Conservation (phyloP, 1,284 basidiomycete genomes). For the Phlebopus sp. region DNA sequence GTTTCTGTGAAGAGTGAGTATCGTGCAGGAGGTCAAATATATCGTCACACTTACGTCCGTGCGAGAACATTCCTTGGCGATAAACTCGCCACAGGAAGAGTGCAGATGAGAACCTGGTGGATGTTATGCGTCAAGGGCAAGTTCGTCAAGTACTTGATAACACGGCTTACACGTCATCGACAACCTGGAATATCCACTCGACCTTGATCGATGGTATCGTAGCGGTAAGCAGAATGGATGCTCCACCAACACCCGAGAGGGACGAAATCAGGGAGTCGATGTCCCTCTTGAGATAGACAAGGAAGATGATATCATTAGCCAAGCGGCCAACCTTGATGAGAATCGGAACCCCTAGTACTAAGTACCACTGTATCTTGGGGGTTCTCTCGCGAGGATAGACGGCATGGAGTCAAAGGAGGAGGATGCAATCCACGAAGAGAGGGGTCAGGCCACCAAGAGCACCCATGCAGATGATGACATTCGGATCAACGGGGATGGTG, state of each 20-base stretch:
- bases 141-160: background rate
- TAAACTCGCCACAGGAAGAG: background rate
- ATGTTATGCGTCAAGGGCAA: background rate
- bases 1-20: no score
- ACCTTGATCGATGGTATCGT: conserved; percentile 16
- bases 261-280: no score
- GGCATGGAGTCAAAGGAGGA: conserved; percentile 24
- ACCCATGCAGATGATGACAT: conserved; percentile 2
- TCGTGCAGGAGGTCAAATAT: background rate
- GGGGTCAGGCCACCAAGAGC: conserved; percentile 10
- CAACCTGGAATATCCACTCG: conserved; percentile 30
- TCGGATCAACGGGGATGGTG: background rate
- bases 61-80: background rate
- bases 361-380: conserved; percentile 4
- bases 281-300: no score
- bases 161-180: conserved; percentile 18
- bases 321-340: no score
- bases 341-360: no score
- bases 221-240: no score
- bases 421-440: conserved; percentile 20
- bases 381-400: conserved; percentile 22
- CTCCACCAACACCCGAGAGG: no score
- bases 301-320: no score
- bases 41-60: background rate
- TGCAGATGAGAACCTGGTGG: background rate